Evolutionary conservation across 2,329 filamentous ascomycete species (phyloP), one percentile per base, ranked within the genome.

Genomic region (Didymella pomorum): DNA sequence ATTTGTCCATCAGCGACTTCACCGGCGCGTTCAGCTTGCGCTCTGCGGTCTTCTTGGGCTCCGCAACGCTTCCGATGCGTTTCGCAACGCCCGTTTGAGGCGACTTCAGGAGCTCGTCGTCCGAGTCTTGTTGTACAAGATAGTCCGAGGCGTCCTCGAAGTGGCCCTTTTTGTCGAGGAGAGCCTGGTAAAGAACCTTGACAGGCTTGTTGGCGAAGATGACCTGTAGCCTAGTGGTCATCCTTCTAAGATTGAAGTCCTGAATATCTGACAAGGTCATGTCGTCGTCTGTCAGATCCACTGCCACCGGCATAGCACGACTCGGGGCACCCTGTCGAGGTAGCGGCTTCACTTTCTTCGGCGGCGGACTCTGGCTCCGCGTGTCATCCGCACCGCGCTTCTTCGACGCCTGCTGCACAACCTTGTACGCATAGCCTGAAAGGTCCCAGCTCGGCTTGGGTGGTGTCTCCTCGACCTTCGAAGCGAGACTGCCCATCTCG

Each of bases 1-100:
- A 88, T 68, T 85, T 87, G 60, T 87, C 82, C 58, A 84, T 81
- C 56, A 91, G 86, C 6, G 79, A 82, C 58, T 81, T 82, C 14
- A 79, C 79, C 6, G 83, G 83, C 11, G 79, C 80, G 62, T 85
- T 84, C 29, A 87, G 79, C 48, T 81, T 79, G 62, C 85, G 83
- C 72, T 83, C 84, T 44, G 82, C 82, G n/a, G 78, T 77, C 51
- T 79, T 76, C 65, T 84, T 85, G 56, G 69, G 71, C 63, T 63
- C 57, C 2, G 61, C 59, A 14, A 43, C 47, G 28, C 60, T 61
- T 9, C 62, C 58, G 33, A 52, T 67, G 25, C 56, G 58, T 42
- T 60, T 60, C 5, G 60, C 62, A 1, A 70, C 57, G 18, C 66
- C 73, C 56, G 72, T 64, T 65, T 60, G 50, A 14, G 68, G 68